Percentiles rank a stretch among this genome's conserved stretches.
Evolutionary conservation across 495 filamentous ascomycete genomes (phyloP).

Genomic region (Peziza echinospora): DNA sequence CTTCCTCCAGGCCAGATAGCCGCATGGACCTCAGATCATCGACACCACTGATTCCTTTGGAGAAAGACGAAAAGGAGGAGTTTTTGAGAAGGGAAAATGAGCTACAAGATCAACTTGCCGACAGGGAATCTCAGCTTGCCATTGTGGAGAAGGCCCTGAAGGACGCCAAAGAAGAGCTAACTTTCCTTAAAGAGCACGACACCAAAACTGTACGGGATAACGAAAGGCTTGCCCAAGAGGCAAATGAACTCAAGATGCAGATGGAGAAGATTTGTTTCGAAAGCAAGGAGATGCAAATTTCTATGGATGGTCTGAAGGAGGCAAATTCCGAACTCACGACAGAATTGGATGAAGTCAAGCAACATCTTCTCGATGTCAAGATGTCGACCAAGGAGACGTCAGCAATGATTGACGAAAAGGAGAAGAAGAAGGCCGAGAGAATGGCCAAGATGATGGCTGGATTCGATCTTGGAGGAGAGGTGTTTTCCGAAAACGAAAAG

Average conservation of each 20-base stretch:
- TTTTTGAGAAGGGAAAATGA: slow-evolving; percentile 92
- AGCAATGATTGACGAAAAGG: slow-evolving; percentile 78
- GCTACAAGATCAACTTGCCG: slow-evolving; percentile 82
- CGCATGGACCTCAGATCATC: slow-evolving; percentile 36
- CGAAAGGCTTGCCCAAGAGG: slow-evolving; percentile 57
- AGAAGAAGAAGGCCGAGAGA: slow-evolving; percentile 92
- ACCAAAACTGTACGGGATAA: slow-evolving; percentile 64
- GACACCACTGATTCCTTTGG: slow-evolving; percentile 45
- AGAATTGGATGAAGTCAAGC: slow-evolving; percentile 88
- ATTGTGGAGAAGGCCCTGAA: slow-evolving; percentile 54
- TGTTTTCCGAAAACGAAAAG: slow-evolving; percentile 77
- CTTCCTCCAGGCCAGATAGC: slow-evolving; percentile 53
- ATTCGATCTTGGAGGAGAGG: slow-evolving; percentile 75
- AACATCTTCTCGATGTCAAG: slow-evolving; percentile 82
- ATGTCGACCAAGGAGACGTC: slow-evolving; percentile 88
- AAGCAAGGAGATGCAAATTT: slow-evolving; percentile 87
- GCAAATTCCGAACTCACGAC: slow-evolving; percentile 78
- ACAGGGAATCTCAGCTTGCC: slow-evolving; percentile 66
- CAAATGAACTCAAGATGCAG: slow-evolving; percentile 86
- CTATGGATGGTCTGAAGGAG: slow-evolving; percentile 92
- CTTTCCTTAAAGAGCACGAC: slow-evolving; percentile 60
- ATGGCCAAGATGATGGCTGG: slow-evolving; percentile 99
- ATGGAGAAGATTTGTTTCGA: slow-evolving; percentile 87
- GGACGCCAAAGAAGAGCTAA: slow-evolving; percentile 64
- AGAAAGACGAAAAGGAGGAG: slow-evolving; percentile 93